Evolutionary conservation across 2,329 filamentous ascomycete species (phyloP).

Genomic region (Aspergillus tanneri): DNA sequence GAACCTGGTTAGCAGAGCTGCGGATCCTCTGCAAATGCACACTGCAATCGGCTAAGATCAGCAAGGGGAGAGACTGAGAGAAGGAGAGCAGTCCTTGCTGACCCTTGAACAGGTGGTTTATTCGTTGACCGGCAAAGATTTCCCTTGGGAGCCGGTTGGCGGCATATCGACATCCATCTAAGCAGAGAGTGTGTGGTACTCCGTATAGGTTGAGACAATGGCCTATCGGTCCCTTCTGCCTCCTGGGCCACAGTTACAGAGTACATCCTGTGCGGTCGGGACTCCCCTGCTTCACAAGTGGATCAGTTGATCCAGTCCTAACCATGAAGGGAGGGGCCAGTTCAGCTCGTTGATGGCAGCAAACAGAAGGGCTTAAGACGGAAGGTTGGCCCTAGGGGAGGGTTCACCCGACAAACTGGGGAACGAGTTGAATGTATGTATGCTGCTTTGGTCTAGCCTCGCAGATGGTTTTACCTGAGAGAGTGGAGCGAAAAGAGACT

Average conservation of each 20-base stretch:
- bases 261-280: too few relatives aligned
- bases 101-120: too few relatives aligned
- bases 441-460: background rate
- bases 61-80: background rate
- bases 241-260: too few relatives aligned
- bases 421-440: background rate
- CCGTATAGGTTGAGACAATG: too few relatives aligned
- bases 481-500: background rate
- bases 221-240: too few relatives aligned
- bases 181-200: too few relatives aligned
- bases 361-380: background rate
- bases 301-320: background rate
- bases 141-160: background rate
- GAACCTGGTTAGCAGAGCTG: slow-evolving; percentile 23
- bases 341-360: background rate
- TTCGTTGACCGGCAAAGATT: background rate
- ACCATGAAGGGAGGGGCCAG: background rate
- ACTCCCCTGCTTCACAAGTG: background rate
- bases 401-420: background rate
- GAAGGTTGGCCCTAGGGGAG: background rate
- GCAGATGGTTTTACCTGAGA: background rate
- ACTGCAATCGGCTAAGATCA: slow-evolving; percentile 17
- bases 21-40: slow-evolving; percentile 21
- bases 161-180: background rate
- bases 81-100: too few relatives aligned